These are phyloP conservation scores for Pythium myriotylum DNA, from an alignment of 352 stramenopile species.

Conservation along the genomic window DNA sequence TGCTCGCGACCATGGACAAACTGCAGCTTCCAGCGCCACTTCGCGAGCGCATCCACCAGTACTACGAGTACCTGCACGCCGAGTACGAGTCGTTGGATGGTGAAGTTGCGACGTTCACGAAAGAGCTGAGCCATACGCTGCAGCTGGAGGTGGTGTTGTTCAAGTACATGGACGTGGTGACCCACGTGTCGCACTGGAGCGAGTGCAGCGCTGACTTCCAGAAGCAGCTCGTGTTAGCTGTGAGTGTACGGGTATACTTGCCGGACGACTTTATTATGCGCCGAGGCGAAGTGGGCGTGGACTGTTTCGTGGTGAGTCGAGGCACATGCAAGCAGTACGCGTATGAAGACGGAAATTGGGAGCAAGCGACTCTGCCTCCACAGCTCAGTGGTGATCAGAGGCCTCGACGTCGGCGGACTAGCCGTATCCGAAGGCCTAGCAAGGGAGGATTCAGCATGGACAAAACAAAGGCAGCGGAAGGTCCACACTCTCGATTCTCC, in stretches of 20 bases:
- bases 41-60: constrained; percentile 64
- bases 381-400: too few species aligned
- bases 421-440: too few species aligned
- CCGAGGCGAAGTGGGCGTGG: constrained; percentile 51
- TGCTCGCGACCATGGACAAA: constrained; percentile 60
- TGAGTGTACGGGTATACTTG: constrained; percentile 67
- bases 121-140: constrained; percentile 53
- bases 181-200: constrained; percentile 58
- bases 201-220: constrained; percentile 62
- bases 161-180: constrained; percentile 74
- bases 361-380: too few species aligned
- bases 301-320: constrained; percentile 76
- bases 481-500: too few species aligned
- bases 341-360: neutral
- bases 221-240: constrained; percentile 56
- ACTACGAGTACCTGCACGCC: constrained; percentile 66
- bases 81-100: constrained; percentile 71
- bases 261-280: constrained; percentile 77
- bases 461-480: too few species aligned
- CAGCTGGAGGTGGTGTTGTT: constrained; percentile 63
- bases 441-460: too few species aligned
- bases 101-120: constrained; percentile 52
- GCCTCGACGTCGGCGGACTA: too few species aligned
- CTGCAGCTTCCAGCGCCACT: constrained; percentile 45
- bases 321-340: constrained; percentile 45